phyloP scores from a whole-genome alignment of 768 basidiomycete species.

The Podaxis carcinomalis region DNA sequence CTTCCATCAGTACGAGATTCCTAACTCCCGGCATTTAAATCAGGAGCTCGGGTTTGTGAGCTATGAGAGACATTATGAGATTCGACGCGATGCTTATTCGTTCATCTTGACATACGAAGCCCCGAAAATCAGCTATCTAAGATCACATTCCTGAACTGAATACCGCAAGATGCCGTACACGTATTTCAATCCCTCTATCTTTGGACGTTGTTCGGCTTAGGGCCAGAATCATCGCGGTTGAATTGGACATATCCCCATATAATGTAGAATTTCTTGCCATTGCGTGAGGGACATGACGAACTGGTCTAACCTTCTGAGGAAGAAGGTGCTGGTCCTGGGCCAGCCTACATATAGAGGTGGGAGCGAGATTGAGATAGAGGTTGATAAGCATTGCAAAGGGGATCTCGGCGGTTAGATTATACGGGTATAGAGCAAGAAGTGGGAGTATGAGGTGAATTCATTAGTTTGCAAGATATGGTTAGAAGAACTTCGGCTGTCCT shows the following conservation, averaged over 20 bases:
- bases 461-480: conserved; percentile 3
- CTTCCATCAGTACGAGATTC: not conserved
- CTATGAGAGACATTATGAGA: not conserved
- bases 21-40: not conserved
- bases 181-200: conserved; percentile 20
- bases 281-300: not conserved
- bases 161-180: conserved; percentile 16
- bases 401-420: conserved; percentile 9
- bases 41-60: not conserved
- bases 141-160: not conserved
- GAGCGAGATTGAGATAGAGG: not conserved
- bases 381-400: not conserved
- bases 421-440: conserved; percentile 12
- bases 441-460: conserved; percentile 7
- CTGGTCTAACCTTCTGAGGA: conserved; percentile 4
- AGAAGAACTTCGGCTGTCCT: conserved; percentile 1
- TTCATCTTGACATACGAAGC: not conserved
- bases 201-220: conserved; percentile 25
- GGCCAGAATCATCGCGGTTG: conserved; percentile 2
- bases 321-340: not conserved
- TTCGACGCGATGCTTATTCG: not conserved
- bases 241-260: conserved; percentile 4
- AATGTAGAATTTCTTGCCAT: conserved; percentile 4
- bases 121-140: not conserved
- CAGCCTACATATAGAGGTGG: not conserved